Evolutionary conservation across 208 protist species (phyloP).

Genomic region (Acanthamoeba triangularis): DNA sequence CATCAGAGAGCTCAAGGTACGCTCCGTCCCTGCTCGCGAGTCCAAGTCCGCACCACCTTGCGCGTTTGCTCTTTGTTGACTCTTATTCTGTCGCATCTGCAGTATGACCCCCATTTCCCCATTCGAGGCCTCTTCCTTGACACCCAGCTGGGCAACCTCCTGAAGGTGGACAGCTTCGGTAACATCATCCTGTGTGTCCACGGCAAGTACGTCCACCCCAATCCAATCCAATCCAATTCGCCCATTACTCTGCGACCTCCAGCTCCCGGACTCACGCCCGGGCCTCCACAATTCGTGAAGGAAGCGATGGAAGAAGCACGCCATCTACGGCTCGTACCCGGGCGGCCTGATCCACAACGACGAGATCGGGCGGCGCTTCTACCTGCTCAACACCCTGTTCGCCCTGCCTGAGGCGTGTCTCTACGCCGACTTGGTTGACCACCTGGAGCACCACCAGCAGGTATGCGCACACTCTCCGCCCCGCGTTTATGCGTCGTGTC

Average conservation of each 20-base stretch:
- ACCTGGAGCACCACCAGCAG: conserved; percentile 64
- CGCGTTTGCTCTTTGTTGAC: not conserved
- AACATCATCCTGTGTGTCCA: conserved; percentile 83
- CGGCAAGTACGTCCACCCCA: conserved; percentile 45
- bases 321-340: conserved; percentile 77
- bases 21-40: not conserved
- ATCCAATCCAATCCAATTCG: not conserved
- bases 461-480: not conserved
- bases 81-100: not conserved
- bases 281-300: not conserved
- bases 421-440: conserved; percentile 82
- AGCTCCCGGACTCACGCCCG: not conserved
- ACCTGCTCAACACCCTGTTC: conserved; percentile 83
- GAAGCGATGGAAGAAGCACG: conserved; percentile 1
- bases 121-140: conserved; percentile 86
- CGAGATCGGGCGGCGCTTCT: conserved; percentile 83
- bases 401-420: conserved; percentile 85
- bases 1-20: conserved; percentile 74
- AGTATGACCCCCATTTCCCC: conserved; percentile 83
- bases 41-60: not conserved
- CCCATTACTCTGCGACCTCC: not conserved
- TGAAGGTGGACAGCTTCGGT: conserved; percentile 85
- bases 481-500: not conserved
- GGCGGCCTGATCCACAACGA: conserved; percentile 78
- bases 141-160: conserved; percentile 81